These are phyloP conservation scores for Phyllosticta paracitricarpa DNA, from an alignment of 2,329 filamentous ascomycete genomes.

Conservation along the genomic window DNA sequence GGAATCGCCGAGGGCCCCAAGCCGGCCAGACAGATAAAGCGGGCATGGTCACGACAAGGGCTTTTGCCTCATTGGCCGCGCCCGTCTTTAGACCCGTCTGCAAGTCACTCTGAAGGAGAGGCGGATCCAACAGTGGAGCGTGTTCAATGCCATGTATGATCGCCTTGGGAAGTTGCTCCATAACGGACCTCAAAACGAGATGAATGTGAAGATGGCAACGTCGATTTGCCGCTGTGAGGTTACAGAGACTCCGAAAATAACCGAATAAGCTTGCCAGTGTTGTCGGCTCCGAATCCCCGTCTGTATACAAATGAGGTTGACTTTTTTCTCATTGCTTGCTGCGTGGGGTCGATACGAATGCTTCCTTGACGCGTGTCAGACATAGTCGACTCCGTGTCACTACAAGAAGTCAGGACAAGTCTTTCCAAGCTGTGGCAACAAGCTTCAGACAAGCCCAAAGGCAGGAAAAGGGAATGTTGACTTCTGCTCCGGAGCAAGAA, in stretches of 20 bases:
- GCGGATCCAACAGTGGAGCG: not conserved
- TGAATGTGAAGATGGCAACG: not conserved
- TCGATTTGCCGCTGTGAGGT: not conserved
- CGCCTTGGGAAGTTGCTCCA: not conserved
- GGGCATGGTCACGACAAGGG: not conserved
- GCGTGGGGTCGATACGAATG: not conserved
- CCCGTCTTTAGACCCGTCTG: not conserved
- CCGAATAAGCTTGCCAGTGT: not conserved
- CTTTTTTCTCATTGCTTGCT: not conserved
- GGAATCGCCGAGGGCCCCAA: constrained; percentile 3
- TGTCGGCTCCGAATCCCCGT: not conserved
- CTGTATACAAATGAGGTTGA: not conserved
- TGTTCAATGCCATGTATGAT: not conserved
- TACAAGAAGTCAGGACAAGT: not conserved
- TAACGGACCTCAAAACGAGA: not conserved
- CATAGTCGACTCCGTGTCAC: not conserved
- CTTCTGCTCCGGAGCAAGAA: not conserved
- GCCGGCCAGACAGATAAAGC: constrained; percentile 3
- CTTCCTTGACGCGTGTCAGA: not conserved
- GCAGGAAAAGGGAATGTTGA: not conserved
- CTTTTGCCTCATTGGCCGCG: not conserved
- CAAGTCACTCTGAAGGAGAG: not conserved
- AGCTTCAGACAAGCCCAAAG: not conserved
- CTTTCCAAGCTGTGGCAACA: not conserved
- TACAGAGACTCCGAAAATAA: not conserved